Percentiles rank a stretch among this genome's conserved stretches.
Evolutionary conservation across 2,329 filamentous ascomycete species (phyloP).

Genomic region (Gaeumannomyces sp.): DNA sequence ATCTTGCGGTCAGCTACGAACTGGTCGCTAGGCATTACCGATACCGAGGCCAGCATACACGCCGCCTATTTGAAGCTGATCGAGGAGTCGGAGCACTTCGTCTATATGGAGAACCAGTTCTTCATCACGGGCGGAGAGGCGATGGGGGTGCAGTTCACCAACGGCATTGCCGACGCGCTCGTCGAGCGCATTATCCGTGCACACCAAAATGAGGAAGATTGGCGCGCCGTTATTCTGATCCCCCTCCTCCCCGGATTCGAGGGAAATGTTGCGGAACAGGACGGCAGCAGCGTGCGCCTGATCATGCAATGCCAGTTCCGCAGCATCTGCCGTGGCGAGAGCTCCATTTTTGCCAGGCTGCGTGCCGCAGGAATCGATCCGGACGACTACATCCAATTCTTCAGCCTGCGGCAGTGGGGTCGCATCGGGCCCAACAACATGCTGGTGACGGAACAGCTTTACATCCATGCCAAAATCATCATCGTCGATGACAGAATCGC

Average conservation of each 20-base stretch:
- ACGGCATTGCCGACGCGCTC: slow-evolving; percentile 88
- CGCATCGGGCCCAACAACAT: slow-evolving; percentile 76
- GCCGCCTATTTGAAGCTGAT: slow-evolving; percentile 94
- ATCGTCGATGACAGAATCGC: slow-evolving; percentile 89
- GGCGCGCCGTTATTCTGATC: slow-evolving; percentile 85
- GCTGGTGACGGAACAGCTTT: slow-evolving; percentile 90
- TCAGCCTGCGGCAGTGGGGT: slow-evolving; percentile 86
- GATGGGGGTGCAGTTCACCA: slow-evolving; percentile 80
- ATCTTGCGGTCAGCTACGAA: slow-evolving; percentile 83
- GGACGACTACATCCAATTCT: slow-evolving; percentile 94
- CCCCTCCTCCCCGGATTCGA: slow-evolving; percentile 98
- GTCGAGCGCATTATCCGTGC: slow-evolving; percentile 88
- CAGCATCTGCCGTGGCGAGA: slow-evolving; percentile 88
- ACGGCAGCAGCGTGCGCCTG: slow-evolving; percentile 86
- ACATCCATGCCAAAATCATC: slow-evolving; percentile 97
- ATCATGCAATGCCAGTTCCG: slow-evolving; percentile 97
- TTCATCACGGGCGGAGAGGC: slow-evolving; percentile 92
- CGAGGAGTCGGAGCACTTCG: slow-evolving; percentile 89
- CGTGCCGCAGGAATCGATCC: slow-evolving; percentile 77
- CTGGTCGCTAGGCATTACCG: slow-evolving; percentile 87
- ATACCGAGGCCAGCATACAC: slow-evolving; percentile 91
- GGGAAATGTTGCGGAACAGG: slow-evolving; percentile 88
- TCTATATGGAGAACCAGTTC: slow-evolving; percentile 99
- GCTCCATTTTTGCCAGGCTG: slow-evolving; percentile 85
- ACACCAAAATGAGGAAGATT: slow-evolving; percentile 75